A percentile compares a stretch with the other conserved stretches of the same genome.
These are phyloP conservation scores for Coemansia sp. DNA, from an alignment of 192 early-diverging fungal genomes.

Conservation along the genomic window DNA sequence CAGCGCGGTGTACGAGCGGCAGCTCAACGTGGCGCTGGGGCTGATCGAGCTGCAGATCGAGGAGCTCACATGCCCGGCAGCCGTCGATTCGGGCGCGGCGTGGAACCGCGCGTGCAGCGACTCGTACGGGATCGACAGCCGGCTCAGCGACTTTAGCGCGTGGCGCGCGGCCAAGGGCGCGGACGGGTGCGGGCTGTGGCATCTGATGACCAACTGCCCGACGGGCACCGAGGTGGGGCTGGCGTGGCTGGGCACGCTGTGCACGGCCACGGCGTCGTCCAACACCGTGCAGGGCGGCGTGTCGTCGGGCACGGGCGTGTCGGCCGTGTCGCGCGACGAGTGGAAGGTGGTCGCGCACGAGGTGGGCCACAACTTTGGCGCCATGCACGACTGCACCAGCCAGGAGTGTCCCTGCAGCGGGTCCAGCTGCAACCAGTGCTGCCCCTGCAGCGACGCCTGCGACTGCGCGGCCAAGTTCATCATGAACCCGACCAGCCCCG, in stretches of 20 bases:
- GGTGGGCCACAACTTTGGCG: conserved; percentile 86
- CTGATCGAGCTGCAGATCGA: conserved; percentile 74
- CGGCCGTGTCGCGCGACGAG: conserved; percentile 75
- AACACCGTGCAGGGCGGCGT: conserved; percentile 50
- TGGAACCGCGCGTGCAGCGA: conserved; percentile 81
- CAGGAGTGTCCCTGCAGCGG: conserved; percentile 59
- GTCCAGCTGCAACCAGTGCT: conserved; percentile 58
- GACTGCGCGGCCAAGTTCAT: conserved; percentile 62
- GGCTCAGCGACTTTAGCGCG: conserved; percentile 83
- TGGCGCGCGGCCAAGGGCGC: conserved; percentile 72
- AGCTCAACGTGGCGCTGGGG: conserved; percentile 82
- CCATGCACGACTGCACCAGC: conserved; percentile 80
- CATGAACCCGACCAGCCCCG: conserved; percentile 74
- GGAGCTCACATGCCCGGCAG: conserved; percentile 56
- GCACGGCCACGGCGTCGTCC: conserved; percentile 53
- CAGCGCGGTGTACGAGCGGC: conserved; percentile 74
- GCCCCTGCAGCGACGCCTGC: conserved; percentile 62
- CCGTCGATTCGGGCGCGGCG: conserved; percentile 17
- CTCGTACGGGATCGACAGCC: conserved; percentile 63
- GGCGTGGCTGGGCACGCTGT: conserved; percentile 79
- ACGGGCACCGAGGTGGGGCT: conserved; percentile 81
- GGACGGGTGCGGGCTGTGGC: conserved; percentile 87
- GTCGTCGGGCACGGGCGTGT: conserved; percentile 76
- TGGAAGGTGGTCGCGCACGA: conserved; percentile 97
- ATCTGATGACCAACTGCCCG: conserved; percentile 81